A percentile compares a stretch with the other conserved stretches of the same genome.
Conservation (phyloP, 2,329 filamentous ascomycete genomes). For the Cryphonectria japonica region DNA sequence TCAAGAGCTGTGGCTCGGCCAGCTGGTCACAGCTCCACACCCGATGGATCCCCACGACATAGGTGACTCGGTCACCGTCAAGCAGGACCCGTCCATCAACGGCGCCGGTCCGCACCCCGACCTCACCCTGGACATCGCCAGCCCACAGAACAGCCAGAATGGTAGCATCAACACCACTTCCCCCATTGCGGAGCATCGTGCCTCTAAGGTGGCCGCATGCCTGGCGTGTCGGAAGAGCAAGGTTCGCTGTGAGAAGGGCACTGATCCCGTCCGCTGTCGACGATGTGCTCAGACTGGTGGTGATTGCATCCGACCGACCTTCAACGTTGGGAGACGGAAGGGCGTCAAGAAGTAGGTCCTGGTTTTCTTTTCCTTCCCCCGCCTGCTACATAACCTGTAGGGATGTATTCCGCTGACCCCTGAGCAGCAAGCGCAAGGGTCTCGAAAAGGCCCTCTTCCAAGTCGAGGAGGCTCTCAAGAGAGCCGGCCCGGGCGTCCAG, state of each 20-base stretch:
- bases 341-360: slow-evolving; percentile 73
- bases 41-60: slow-evolving; percentile 23
- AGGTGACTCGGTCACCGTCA: slow-evolving; percentile 26
- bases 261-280: slow-evolving; percentile 58
- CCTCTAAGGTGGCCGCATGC: slow-evolving; percentile 55
- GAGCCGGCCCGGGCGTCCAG: slow-evolving; percentile 50
- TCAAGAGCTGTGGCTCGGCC: not conserved
- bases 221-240: slow-evolving; percentile 69
- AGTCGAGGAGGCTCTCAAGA: slow-evolving; percentile 70
- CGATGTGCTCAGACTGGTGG: slow-evolving; percentile 60
- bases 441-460: slow-evolving; percentile 75
- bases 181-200: slow-evolving; percentile 23
- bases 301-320: slow-evolving; percentile 72
- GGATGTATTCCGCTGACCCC: not conserved
- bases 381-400: not conserved
- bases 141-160: slow-evolving; percentile 22
- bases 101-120: slow-evolving; percentile 1
- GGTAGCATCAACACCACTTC: slow-evolving; percentile 20
- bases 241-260: slow-evolving; percentile 65
- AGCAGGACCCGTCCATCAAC: slow-evolving; percentile 18
- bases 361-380: not conserved
- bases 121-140: slow-evolving; percentile 17
- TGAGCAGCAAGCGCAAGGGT: slow-evolving; percentile 69
- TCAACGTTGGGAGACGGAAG: slow-evolving; percentile 74
- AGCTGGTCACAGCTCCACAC: slow-evolving; percentile 1